Percentiles rank a stretch among this genome's conserved stretches.
Evolutionary conservation across 108 stramenopile species (phyloP).

Genomic region (Fragilaria crotonensis): DNA sequence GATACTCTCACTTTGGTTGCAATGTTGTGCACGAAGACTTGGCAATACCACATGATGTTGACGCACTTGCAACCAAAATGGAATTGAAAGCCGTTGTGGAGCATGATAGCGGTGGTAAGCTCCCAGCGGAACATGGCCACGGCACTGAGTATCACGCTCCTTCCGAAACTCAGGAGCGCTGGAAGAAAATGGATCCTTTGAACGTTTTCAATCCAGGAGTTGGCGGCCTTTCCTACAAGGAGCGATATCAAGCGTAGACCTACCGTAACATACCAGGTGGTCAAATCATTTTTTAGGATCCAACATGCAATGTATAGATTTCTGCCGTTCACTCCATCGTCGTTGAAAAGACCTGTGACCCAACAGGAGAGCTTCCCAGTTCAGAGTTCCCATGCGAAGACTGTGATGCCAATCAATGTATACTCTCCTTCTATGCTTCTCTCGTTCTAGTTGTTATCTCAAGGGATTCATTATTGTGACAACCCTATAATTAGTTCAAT

Average conservation of each 20-base stretch:
- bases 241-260: constrained; percentile 23
- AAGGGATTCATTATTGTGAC: too few species aligned
- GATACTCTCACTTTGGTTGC: constrained; percentile 84
- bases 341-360: too few species aligned
- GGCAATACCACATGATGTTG: constrained; percentile 59
- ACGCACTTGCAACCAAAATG: constrained; percentile 64
- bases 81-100: constrained; percentile 61
- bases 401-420: too few species aligned
- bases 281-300: too few species aligned
- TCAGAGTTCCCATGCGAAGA: too few species aligned
- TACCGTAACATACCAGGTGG: too few species aligned
- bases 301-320: too few species aligned
- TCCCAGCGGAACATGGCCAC: constrained; percentile 84
- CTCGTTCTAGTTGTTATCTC: too few species aligned
- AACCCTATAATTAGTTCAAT: too few species aligned
- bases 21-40: constrained; percentile 87
- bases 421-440: too few species aligned
- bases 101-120: constrained; percentile 33
- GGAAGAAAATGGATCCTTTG: constrained; percentile 80
- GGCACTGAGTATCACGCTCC: constrained; percentile 83
- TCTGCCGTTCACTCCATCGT: too few species aligned
- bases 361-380: too few species aligned
- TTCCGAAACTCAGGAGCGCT: constrained; percentile 47
- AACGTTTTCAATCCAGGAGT: constrained; percentile 85
- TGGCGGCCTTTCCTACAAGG: constrained; percentile 42